Evolutionary conservation across 805 yeast species (phyloP), one percentile per base, ranked within the genome.

Genomic region (Candida silvatica): DNA sequence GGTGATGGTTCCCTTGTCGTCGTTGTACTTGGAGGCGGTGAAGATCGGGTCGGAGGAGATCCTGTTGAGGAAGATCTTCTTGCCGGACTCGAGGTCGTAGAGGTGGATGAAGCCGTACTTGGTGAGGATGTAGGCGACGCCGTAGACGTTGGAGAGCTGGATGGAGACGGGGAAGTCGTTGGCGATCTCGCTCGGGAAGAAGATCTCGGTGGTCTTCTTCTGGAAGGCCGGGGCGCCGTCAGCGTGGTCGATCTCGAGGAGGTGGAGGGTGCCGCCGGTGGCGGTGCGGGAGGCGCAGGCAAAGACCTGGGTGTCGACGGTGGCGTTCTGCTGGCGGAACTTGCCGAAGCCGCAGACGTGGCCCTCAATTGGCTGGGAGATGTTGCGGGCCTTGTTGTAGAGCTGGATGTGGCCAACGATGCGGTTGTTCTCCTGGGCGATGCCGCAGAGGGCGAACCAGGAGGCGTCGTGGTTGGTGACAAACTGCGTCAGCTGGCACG

Each of bases 281-380:
- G 81, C 82, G 35, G 80, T 74, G 61, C 92, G 80, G 62, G 87
- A 86, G 50, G 95, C 97, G 54, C 90, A 88, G 40, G 94, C 83
- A 58, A 92, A 90, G 22, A 90, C 77, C 60, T 85, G 87, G 34
- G 94, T 83, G 28, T 84, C 84, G 20, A 76, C 49, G n/a, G 67
- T 41, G 27, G 88, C 84, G 37, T 86, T 86, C 35, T 76, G 81
- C 47, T 90, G 67, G 41, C 76, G 70, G 43, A 92, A 64, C 40
- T 70, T 67, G 36, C 95, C 86, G 63, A 92, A 92, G 28, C 77
- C 76, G 40, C 95, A 92, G 37, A 94, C 97, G 60, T 92, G 98
- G 50, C 98, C 98, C 54, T 92, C 97, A 49, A 92, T 85, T 16
- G 95, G 88, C 64, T 92, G 99, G 11, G 97, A 88, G 27, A 90